Percentiles rank a stretch among this genome's conserved stretches.
Evolutionary conservation across 1,284 basidiomycete species (phyloP).

Genomic region (Ustilago lituana): DNA sequence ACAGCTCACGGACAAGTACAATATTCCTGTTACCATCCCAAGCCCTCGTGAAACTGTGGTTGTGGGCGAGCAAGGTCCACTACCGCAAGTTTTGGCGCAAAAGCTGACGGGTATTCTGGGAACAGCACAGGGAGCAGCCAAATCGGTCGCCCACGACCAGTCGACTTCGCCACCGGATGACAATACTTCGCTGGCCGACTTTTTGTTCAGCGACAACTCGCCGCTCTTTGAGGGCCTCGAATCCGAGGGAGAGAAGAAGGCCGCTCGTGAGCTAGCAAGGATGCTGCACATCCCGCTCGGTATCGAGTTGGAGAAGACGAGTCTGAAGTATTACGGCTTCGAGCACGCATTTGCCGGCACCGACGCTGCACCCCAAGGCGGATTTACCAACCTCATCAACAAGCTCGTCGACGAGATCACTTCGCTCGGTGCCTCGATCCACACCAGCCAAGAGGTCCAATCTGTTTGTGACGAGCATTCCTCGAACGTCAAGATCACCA

Average conservation of each 20-base stretch:
- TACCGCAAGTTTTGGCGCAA: slow-evolving; percentile 22
- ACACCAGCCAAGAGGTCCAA: slow-evolving; percentile 62
- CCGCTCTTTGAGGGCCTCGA: slow-evolving; percentile 46
- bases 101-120: slow-evolving; percentile 45
- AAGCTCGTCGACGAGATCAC: slow-evolving; percentile 67
- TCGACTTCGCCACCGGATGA: slow-evolving; percentile 45
- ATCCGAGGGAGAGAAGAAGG: slow-evolving; percentile 74
- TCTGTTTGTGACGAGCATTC: slow-evolving; percentile 23
- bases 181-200: slow-evolving; percentile 63
- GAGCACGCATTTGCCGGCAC: slow-evolving; percentile 69
- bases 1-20: slow-evolving; percentile 68
- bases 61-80: slow-evolving; percentile 44
- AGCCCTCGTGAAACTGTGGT: slow-evolving; percentile 39
- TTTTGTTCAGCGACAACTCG: slow-evolving; percentile 66
- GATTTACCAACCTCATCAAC: slow-evolving; percentile 68
- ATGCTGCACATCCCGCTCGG: slow-evolving; percentile 70
- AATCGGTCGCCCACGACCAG: slow-evolving; percentile 31
- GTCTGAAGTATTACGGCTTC: slow-evolving; percentile 65
- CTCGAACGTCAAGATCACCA: slow-evolving; percentile 37
- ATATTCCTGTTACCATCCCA: slow-evolving; percentile 56
- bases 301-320: slow-evolving; percentile 67
- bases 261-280: slow-evolving; percentile 68
- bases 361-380: slow-evolving; percentile 70
- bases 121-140: slow-evolving; percentile 46
- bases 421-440: slow-evolving; percentile 66